phyloP scores from a whole-genome alignment of 179 eudicot species.

The Beta macrorhiza region DNA sequence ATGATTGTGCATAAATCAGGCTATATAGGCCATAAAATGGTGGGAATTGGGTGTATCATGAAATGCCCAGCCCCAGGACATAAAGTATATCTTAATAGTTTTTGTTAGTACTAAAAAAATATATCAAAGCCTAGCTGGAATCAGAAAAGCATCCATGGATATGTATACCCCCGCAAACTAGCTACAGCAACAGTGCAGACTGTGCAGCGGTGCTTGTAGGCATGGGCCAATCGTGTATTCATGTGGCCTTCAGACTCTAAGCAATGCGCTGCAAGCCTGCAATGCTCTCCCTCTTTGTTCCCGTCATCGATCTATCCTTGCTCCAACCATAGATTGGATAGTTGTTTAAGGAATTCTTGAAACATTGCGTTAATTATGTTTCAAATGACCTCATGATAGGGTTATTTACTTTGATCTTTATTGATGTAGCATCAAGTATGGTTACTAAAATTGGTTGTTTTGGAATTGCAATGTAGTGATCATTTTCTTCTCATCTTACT shows the following conservation, averaged over 20 bases:
- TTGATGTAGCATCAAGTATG: background rate
- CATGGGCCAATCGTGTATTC: background rate
- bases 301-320: background rate
- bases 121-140: background rate
- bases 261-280: background rate
- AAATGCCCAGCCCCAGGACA: background rate
- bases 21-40: background rate
- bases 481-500: background rate
- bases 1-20: background rate
- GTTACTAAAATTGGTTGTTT: background rate
- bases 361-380: background rate
- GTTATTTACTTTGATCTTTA: slow-evolving; percentile 9
- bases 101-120: background rate
- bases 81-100: too few species aligned
- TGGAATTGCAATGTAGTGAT: background rate
- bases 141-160: background rate
- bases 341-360: background rate
- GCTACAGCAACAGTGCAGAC: background rate
- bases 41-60: background rate
- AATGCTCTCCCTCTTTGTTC: background rate
- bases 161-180: background rate
- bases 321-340: background rate
- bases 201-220: background rate
- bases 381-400: background rate
- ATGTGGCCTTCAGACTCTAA: background rate